These are phyloP conservation scores for Rhizopogon vulgaris DNA, from an alignment of 768 basidiomycete genomes.

Conservation along the genomic window DNA sequence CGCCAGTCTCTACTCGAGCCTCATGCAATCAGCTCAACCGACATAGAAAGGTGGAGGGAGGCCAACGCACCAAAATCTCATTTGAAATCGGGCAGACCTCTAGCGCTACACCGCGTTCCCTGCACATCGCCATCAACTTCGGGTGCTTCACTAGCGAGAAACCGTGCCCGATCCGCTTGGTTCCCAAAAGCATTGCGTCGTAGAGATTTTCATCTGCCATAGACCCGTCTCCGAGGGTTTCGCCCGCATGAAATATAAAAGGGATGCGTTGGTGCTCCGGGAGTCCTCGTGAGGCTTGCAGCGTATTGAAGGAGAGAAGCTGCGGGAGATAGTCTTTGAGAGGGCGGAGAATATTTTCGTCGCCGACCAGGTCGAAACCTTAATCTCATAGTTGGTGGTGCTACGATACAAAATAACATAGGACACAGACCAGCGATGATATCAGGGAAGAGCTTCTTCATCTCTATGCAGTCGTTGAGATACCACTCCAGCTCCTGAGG, in stretches of 20 bases:
- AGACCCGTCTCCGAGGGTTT: conserved; percentile 73
- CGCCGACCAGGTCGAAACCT: conserved; percentile 82
- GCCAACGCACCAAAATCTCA: conserved; percentile 54
- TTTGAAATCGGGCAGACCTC: conserved; percentile 83
- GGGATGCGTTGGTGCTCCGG: conserved; percentile 43
- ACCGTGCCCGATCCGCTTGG: conserved; percentile 78
- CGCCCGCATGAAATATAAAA: conserved; percentile 76
- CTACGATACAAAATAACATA: background rate
- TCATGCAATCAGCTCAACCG: background rate
- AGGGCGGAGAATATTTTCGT: conserved; percentile 57
- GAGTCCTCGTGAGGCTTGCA: conserved; percentile 49
- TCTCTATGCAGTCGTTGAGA: conserved; percentile 65
- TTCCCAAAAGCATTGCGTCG: conserved; percentile 73
- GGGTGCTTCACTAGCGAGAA: conserved; percentile 78
- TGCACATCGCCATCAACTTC: conserved; percentile 60
- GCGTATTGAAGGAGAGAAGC: conserved; percentile 52
- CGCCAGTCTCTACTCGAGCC: conserved; percentile 49
- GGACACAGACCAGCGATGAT: conserved; percentile 51
- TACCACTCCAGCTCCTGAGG: conserved; percentile 57
- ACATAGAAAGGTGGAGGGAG: background rate
- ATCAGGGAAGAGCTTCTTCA: conserved; percentile 72
- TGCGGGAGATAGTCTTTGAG: conserved; percentile 57
- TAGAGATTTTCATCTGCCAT: conserved; percentile 67
- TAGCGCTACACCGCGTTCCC: conserved; percentile 54
- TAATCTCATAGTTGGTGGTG: background rate